Evolutionary conservation across 139 green algal species (phyloP), one percentile per base, ranked within the genome.

Genomic region (Ettlia oleoabundans): DNA sequence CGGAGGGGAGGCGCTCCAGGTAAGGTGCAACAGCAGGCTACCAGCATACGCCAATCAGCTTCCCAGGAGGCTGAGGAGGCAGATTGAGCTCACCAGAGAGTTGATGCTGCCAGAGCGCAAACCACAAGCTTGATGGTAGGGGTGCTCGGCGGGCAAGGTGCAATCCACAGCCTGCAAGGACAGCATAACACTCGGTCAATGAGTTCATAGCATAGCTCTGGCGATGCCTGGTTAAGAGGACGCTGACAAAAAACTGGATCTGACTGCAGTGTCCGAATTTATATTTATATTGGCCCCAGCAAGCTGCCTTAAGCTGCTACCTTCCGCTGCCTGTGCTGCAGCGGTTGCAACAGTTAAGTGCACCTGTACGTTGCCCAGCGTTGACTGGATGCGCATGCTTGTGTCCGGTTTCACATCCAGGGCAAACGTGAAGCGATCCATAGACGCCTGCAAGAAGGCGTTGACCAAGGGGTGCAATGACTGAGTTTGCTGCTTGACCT

Each of bases 351-450:
- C n/a, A n/a, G n/a, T n/a, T n/a, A n/a, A n/a, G n/a, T n/a, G n/a
- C 73, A 58, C 72, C 78, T 33, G 79, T 13, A 96, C 53, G 83
- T 98, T 96, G 74, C 95, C 95, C 80, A 98, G 87, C 8, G 70
- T 78, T 24, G 83, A 63, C 8, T n/a, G 61, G 18, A 90, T 81
- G 53, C 33, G 41, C 75, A 92, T 63, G 35, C 83, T 87, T 32
- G 77, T 40, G 10, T 70, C 62, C 0, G 89, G 89, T 32, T 88
- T 67, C 10, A 92, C 67, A 35, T 84, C 82, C 22, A 93, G 81
- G 74, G 73, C 30, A 22, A 93, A 88, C 30, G 53, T 73, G 66
- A 95, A 92, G 41, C 80, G 84, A 38, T 94, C 87, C 58, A 96
- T 86, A 24, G 84, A 89, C 22, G 79, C 79, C 52, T 83, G 78